phyloP scores from a whole-genome alignment of 352 stramenopile species.

The Pythium scleroteichum region DNA sequence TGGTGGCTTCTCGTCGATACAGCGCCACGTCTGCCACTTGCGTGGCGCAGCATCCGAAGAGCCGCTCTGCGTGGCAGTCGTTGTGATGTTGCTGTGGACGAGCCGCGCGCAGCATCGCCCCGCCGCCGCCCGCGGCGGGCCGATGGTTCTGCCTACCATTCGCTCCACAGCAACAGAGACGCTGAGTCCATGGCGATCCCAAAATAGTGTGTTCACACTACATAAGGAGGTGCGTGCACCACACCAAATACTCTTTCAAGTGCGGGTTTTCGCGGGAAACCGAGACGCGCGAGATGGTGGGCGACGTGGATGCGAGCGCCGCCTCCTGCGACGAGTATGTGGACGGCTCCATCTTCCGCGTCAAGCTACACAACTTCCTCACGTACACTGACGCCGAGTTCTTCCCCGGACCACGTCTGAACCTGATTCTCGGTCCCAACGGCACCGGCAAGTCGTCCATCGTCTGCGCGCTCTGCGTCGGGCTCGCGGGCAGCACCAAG shows the following conservation, averaged over 20 bases:
- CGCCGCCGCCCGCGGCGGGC: background rate
- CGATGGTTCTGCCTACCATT: conserved; percentile 11
- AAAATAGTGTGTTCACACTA: background rate
- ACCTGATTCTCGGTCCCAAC: conserved; percentile 98
- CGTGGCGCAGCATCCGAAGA: background rate
- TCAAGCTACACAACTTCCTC: conserved; percentile 95
- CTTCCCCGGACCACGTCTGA: conserved; percentile 91
- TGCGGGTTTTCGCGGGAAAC: conserved; percentile 51
- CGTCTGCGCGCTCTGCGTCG: conserved; percentile 97
- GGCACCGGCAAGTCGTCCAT: conserved; percentile 95
- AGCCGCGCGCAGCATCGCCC: conserved; percentile 7
- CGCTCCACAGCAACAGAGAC: background rate
- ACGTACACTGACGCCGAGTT: conserved; percentile 93
- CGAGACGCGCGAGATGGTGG: background rate
- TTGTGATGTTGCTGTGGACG: background rate
- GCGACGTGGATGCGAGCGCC: conserved; percentile 30
- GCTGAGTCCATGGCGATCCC: background rate
- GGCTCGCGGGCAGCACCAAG: conserved; percentile 93
- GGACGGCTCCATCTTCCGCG: conserved; percentile 86
- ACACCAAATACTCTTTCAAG: background rate
- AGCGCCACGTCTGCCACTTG: conserved; percentile 25
- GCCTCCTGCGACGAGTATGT: conserved; percentile 72
- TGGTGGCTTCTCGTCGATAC: conserved; percentile 10
- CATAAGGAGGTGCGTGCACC: background rate
- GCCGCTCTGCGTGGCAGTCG: background rate